A percentile compares a stretch with the other conserved stretches of the same genome.
These are phyloP conservation scores for Ganoderma resinaceum DNA, from an alignment of 1,284 basidiomycete species.

Conservation along the genomic window DNA sequence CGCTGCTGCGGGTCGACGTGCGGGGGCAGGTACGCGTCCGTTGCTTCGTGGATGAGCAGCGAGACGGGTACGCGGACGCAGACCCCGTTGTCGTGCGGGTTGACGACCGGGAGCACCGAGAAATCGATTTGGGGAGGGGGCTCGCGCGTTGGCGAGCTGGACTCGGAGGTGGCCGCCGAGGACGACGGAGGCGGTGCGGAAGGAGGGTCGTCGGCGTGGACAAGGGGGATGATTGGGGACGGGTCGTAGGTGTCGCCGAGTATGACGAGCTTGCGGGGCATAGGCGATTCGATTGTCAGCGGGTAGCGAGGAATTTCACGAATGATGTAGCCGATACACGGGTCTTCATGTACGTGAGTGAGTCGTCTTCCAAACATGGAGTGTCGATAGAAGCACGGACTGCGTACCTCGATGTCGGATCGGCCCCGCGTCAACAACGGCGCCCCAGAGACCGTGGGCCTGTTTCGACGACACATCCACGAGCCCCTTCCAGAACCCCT, in stretches of 20 bases:
- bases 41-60: slow-evolving; percentile 83
- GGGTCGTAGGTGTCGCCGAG: slow-evolving; percentile 76
- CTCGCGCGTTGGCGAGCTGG: background rate
- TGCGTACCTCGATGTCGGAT: slow-evolving; percentile 80
- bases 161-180: background rate
- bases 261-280: slow-evolving; percentile 57
- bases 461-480: slow-evolving; percentile 25
- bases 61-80: slow-evolving; percentile 29
- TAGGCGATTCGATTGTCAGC: slow-evolving; percentile 39
- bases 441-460: slow-evolving; percentile 23
- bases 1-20: slow-evolving; percentile 53
- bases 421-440: slow-evolving; percentile 75
- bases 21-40: slow-evolving; percentile 78
- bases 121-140: background rate
- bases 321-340: slow-evolving; percentile 85
- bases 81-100: slow-evolving; percentile 9
- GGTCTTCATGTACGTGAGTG: slow-evolving; percentile 54
- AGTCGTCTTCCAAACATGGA: background rate
- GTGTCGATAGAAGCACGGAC: background rate
- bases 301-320: slow-evolving; percentile 60
- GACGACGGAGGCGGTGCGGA: background rate
- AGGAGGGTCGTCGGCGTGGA: slow-evolving; percentile 39
- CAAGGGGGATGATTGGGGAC: slow-evolving; percentile 60
- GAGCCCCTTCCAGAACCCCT: slow-evolving; percentile 79
- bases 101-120: slow-evolving; percentile 14